Conservation (phyloP, 177 flowering plant genomes). For the Vitis hybrid region DNA sequence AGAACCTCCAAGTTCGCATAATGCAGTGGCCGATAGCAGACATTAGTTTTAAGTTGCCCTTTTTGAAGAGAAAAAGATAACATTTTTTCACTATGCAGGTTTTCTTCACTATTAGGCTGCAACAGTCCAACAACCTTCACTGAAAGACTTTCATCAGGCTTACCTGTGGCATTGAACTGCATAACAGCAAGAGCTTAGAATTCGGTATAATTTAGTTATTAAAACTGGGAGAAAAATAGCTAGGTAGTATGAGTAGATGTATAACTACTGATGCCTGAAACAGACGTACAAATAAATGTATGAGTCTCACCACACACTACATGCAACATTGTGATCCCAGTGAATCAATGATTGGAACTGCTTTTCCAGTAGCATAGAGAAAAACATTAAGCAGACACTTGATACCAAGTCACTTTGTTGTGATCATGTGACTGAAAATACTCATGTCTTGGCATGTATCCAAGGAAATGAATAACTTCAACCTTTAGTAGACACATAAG, state of each 20-base stretch:
- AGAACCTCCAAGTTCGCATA: constrained; percentile 83
- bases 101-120: constrained; percentile 46
- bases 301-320: not conserved
- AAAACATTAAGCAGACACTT: not conserved
- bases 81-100: constrained; percentile 40
- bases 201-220: not conserved
- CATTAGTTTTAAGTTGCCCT: constrained; percentile 84
- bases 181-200: constrained; percentile 19
- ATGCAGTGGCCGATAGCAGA: constrained; percentile 63
- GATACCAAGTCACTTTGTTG: not conserved
- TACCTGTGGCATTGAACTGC: constrained; percentile 89
- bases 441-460: no score
- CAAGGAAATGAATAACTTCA: not conserved
- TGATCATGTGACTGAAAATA: not conserved
- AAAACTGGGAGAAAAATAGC: not conserved
- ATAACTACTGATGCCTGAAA: not conserved
- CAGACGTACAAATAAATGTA: not conserved
- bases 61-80: constrained; percentile 82
- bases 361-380: not conserved
- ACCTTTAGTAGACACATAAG: not conserved
- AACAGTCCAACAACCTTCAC: constrained; percentile 71
- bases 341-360: not conserved
- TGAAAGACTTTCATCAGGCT: constrained; percentile 94
- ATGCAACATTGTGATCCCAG: not conserved
- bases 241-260: not conserved